Conservation (phyloP, 805 yeast genomes). For the Teunomyces kruisii region DNA sequence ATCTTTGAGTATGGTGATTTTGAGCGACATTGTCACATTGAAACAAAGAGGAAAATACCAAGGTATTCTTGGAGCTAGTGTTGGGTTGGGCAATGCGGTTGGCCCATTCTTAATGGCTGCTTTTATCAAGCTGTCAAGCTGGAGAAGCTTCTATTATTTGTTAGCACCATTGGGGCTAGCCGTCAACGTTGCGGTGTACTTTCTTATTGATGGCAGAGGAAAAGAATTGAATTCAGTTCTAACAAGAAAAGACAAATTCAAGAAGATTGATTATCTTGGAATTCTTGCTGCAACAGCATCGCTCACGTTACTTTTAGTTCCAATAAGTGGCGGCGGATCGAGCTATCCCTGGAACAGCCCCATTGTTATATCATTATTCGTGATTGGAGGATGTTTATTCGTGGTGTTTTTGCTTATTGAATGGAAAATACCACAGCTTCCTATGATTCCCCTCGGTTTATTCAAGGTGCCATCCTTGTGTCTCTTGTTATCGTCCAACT, state of each 20-base stretch:
- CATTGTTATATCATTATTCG: slow-evolving; percentile 33
- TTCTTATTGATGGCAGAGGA: slow-evolving; percentile 38
- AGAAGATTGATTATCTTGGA: slow-evolving; percentile 55
- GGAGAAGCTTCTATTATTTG: slow-evolving; percentile 56
- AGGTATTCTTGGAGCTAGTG: slow-evolving; percentile 52
- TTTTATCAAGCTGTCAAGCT: slow-evolving; percentile 41
- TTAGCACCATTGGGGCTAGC: slow-evolving; percentile 42
- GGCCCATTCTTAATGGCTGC: slow-evolving; percentile 61
- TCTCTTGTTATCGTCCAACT: slow-evolving; percentile 29
- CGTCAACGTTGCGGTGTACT: slow-evolving; percentile 28
- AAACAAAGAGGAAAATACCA: slow-evolving; percentile 57
- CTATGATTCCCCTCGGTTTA: slow-evolving; percentile 53
- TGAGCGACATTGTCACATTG: slow-evolving; percentile 54
- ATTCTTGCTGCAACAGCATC: slow-evolving; percentile 48
- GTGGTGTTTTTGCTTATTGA: slow-evolving; percentile 50
- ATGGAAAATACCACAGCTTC: slow-evolving; percentile 46
- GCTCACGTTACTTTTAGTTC: slow-evolving; percentile 51
- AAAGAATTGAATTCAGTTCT: slow-evolving; percentile 25
- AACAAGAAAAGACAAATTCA: slow-evolving; percentile 34
- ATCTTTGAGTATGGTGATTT: slow-evolving; percentile 50
- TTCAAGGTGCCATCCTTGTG: slow-evolving; percentile 37
- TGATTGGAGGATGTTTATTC: slow-evolving; percentile 37
- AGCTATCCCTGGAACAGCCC: slow-evolving; percentile 54
- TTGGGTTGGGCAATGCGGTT: slow-evolving; percentile 51
- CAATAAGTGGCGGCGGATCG: slow-evolving; percentile 62